phyloP scores from a whole-genome alignment of 2,329 filamentous ascomycete species.

The Sporothrix mexicana region DNA sequence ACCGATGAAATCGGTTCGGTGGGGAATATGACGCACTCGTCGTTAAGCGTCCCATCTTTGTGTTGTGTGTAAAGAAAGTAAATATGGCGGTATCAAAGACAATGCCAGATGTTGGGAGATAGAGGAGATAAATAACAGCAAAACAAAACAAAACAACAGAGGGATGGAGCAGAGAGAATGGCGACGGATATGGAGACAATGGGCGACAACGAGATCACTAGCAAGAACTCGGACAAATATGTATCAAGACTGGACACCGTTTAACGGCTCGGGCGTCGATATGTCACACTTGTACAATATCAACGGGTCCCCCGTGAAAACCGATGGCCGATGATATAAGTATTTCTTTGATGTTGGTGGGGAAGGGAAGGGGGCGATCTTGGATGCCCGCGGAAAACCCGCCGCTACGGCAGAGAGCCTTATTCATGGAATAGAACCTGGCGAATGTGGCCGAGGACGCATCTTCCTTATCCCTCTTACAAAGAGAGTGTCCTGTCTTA shows the following conservation, averaged over 20 bases:
- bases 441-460: background rate
- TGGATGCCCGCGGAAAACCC: background rate
- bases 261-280: background rate
- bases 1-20: background rate
- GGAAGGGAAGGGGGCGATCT: background rate
- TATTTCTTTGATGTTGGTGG: background rate
- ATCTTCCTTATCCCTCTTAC: background rate
- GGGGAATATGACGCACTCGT: background rate
- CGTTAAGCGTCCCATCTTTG: constrained; percentile 18
- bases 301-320: background rate
- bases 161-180: background rate
- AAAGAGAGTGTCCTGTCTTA: constrained; percentile 6
- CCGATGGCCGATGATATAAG: background rate
- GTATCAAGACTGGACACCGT: background rate
- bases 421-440: constrained; percentile 5
- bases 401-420: background rate
- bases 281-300: background rate
- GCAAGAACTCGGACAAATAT: background rate
- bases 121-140: background rate
- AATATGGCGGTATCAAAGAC: background rate
- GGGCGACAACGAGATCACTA: background rate
- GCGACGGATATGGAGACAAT: background rate
- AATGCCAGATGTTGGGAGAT: background rate
- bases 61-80: background rate
- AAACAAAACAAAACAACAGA: background rate